A percentile compares a stretch with the other conserved stretches of the same genome.
These are phyloP conservation scores for Nitzschia sp. DNA, from an alignment of 108 stramenopile species.

Conservation along the genomic window DNA sequence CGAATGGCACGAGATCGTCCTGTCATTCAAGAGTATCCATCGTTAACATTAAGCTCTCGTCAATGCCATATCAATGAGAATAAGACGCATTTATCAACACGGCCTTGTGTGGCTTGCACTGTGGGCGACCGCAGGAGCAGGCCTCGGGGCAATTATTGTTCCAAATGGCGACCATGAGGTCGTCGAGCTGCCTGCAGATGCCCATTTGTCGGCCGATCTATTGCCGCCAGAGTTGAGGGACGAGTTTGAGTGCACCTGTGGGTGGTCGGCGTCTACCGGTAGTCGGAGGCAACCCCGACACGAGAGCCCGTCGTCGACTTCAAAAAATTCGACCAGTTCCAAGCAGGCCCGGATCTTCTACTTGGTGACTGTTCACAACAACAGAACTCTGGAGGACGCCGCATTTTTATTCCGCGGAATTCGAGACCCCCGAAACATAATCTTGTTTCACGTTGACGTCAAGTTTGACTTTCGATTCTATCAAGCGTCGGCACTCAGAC, in stretches of 20 bases:
- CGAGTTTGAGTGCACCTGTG: constrained; percentile 14
- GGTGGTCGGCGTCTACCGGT: no score
- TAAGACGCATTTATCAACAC: no score
- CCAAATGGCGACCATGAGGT: neutral
- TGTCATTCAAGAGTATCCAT: no score
- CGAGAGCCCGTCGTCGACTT: neutral
- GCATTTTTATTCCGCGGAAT: constrained; percentile 64
- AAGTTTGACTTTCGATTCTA: constrained; percentile 53
- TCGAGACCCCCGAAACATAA: constrained; percentile 59
- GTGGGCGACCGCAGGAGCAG: neutral
- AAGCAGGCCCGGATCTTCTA: constrained; percentile 64
- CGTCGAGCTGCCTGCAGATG: neutral
- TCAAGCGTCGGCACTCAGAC: constrained; percentile 37
- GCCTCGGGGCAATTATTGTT: neutral
- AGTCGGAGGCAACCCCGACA: neutral
- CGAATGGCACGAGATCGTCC: no score
- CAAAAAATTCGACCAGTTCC: neutral
- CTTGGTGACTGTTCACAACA: constrained; percentile 77
- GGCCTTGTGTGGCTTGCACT: neutral
- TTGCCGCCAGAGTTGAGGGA: neutral
- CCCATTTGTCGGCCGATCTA: neutral
- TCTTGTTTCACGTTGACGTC: constrained; percentile 81
- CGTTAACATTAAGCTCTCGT: no score
- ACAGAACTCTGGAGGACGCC: constrained; percentile 74
- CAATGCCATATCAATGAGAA: no score